A percentile compares a stretch with the other conserved stretches of the same genome.
phyloP scores from a whole-genome alignment of 202 grass and related monocot species.

The Setaria italica region DNA sequence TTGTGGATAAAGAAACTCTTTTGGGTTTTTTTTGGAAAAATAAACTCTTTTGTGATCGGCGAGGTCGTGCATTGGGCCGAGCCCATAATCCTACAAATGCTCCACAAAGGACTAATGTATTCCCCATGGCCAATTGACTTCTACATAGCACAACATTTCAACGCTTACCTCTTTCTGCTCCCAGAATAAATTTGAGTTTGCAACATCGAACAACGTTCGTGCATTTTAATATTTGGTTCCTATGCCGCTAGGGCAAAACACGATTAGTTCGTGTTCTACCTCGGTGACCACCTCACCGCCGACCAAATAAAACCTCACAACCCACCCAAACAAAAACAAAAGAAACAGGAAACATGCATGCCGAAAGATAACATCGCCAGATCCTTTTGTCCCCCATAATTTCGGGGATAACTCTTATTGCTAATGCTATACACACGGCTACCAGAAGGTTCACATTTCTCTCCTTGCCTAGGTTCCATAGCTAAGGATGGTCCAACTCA shows the following conservation, averaged over 20 bases:
- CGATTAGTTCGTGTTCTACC: neutral
- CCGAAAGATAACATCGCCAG: conserved; percentile 18
- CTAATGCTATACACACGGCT: conserved; percentile 47
- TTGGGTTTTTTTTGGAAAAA: no score
- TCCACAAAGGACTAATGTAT: no score
- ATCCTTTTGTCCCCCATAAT: conserved; percentile 19
- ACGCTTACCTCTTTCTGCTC: no score
- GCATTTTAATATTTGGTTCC: conserved; percentile 17
- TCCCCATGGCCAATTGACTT: no score
- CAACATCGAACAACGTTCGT: neutral
- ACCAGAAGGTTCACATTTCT: conserved; percentile 15
- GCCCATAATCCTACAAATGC: no score
- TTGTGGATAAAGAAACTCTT: no score
- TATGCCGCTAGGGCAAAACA: neutral
- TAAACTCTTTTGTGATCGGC: no score
- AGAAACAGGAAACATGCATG: neutral
- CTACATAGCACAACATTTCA: no score
- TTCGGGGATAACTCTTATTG: conserved; percentile 46
- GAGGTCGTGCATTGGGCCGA: no score
- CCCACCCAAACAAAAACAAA: neutral
- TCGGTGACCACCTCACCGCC: neutral
- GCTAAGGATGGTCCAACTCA: conserved; percentile 31
- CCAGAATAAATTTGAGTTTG: neutral
- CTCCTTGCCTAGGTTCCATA: conserved; percentile 17
- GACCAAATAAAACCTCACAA: neutral